Conservation (phyloP, 140 eudicot genomes). For the Erigeron philadelphicus region DNA sequence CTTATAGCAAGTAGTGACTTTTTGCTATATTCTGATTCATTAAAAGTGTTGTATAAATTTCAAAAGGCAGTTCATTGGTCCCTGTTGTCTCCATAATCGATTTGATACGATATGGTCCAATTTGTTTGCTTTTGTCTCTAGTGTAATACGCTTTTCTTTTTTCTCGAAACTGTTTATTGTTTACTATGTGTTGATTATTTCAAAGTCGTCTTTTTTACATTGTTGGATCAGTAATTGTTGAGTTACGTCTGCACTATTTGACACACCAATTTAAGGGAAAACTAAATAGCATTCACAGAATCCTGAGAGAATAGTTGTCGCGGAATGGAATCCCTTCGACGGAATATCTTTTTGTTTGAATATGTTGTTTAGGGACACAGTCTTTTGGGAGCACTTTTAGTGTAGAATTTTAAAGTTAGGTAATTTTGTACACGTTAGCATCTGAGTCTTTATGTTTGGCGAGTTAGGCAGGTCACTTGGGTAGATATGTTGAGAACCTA, state of each 20-base stretch:
- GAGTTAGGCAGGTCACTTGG: neutral
- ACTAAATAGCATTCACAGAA: neutral
- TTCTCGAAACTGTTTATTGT: neutral
- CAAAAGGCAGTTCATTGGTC: neutral
- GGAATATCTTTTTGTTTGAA: neutral
- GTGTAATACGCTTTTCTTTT: too few species aligned
- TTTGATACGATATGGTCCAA: neutral
- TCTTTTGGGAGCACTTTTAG: neutral
- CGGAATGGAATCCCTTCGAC: neutral
- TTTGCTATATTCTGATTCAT: conserved; percentile 2
- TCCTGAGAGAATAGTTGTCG: neutral
- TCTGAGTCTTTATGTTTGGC: neutral
- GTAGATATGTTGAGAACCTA: neutral
- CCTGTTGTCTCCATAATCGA: neutral
- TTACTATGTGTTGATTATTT: neutral
- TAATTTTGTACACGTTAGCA: neutral
- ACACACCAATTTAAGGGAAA: neutral
- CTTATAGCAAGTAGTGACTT: neutral
- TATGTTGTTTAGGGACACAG: neutral
- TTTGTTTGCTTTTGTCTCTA: neutral
- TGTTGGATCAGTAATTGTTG: conserved; percentile 1
- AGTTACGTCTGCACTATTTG: neutral
- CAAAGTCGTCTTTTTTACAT: neutral
- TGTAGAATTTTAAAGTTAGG: neutral
- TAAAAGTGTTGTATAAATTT: conserved; percentile 8